Evolutionary conservation across 2,329 filamentous ascomycete genomes (phyloP), one percentile per base, ranked within the genome.

Genomic region (Aspergillus tamarii): DNA sequence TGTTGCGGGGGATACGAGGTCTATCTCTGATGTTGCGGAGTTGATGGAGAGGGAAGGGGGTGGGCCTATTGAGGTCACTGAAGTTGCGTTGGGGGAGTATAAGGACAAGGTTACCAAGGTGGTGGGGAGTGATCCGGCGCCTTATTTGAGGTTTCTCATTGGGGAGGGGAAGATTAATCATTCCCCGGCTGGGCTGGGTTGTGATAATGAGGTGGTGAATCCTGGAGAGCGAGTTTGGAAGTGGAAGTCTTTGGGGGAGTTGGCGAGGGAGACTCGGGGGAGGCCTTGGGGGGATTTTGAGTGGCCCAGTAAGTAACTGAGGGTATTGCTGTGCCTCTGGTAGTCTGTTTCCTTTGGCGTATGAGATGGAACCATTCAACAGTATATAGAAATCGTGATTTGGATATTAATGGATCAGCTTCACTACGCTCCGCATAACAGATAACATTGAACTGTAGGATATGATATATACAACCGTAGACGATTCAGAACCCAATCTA

Each of bases 101-200:
- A 75, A 74, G 63, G 59, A 61, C 21, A 61, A 70, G 43, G 68
- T 69, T 4, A 60, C 72, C 26, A 55, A 55, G 36, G 59, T 62
- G n/a, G 16, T 62, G 3, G 69, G 68, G 1, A 71, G 64, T 39
- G 67, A 73, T 43, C 72, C 76, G 1, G 71, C 71, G 34, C 53
- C 58, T 34, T 77, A 67, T 60, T 34, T 79, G 60, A 65, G 76
- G 30, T 78, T 78, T 52, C 56, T 78, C 62, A 77, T 78, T 73
- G 74, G 71, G 0, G 74, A 77, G 41, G 70, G 71, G 0, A 73
- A 71, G 46, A 74, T 77, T 23, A 62, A 68, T 32, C 66, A 72
- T 59, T 63, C 63, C 16, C 11, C 28, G 14, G 26, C 19, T 10
- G 73, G 68, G 11, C 59, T 74, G 46, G 72, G 72, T 3, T 71